Evolutionary conservation across 116 monocot genomes (phyloP).

Genomic region (Trichopus zeylanicus): DNA sequence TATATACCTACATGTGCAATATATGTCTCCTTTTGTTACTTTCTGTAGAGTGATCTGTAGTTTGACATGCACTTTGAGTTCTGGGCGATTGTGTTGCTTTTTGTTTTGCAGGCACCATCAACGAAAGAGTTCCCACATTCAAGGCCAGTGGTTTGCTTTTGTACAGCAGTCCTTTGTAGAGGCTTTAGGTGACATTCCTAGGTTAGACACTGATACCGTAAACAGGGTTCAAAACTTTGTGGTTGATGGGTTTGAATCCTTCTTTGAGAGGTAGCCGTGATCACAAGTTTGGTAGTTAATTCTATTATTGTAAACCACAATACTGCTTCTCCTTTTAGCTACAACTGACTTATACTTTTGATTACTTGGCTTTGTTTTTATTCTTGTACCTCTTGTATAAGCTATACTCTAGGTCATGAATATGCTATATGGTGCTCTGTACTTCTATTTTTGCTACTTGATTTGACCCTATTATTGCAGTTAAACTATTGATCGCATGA

Average conservation of each 20-base stretch:
- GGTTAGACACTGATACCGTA: constrained; percentile 66
- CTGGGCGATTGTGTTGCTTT: neutral
- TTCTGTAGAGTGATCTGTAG: constrained; percentile 4
- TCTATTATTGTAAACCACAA: neutral
- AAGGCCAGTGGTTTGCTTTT: constrained; percentile 63
- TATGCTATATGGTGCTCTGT: too few species aligned
- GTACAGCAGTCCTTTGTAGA: constrained; percentile 72
- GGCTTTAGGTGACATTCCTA: constrained; percentile 51
- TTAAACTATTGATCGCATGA: too few species aligned
- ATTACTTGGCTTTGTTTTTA: too few species aligned
- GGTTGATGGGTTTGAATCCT: constrained; percentile 57
- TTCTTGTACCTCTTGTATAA: too few species aligned
- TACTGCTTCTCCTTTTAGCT: neutral
- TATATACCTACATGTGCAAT: constrained; percentile 12
- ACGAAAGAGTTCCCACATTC: constrained; percentile 54
- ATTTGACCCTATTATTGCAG: too few species aligned
- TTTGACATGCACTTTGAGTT: neutral
- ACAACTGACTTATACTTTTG: too few species aligned
- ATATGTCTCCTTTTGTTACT: too few species aligned
- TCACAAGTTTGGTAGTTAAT: constrained; percentile 30
- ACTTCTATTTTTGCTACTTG: too few species aligned
- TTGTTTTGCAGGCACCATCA: constrained; percentile 48
- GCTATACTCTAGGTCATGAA: too few species aligned
- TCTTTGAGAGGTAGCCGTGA: constrained; percentile 31
- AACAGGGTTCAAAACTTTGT: constrained; percentile 59